Conservation (phyloP, 495 filamentous ascomycete species). For the Aspergillus heteromorphus region DNA sequence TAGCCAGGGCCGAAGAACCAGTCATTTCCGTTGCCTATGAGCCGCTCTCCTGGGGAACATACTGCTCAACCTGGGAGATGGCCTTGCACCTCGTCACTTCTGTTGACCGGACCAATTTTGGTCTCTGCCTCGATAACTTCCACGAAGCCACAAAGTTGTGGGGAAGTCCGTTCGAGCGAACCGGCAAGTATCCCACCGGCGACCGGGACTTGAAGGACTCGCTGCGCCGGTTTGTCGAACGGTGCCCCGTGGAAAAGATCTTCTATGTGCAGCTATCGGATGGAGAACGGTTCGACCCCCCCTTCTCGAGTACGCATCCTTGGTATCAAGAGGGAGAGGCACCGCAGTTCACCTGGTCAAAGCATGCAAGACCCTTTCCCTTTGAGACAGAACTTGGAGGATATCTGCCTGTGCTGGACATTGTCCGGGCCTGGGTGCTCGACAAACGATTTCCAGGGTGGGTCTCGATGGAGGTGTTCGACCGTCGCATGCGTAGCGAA, state of each 20-base stretch:
- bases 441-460: slow-evolving; percentile 61
- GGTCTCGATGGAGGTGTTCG: slow-evolving; percentile 71
- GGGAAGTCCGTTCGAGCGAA: slow-evolving; percentile 50
- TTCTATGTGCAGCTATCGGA: slow-evolving; percentile 74
- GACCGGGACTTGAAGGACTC: slow-evolving; percentile 48
- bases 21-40: slow-evolving; percentile 62
- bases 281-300: slow-evolving; percentile 54
- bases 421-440: slow-evolving; percentile 50
- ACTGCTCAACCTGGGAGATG: slow-evolving; percentile 60
- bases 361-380: slow-evolving; percentile 67
- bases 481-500: slow-evolving; percentile 53
- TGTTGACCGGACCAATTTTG: slow-evolving; percentile 63
- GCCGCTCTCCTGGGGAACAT: slow-evolving; percentile 61
- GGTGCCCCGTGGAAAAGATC: slow-evolving; percentile 57
- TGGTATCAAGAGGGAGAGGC: slow-evolving; percentile 60
- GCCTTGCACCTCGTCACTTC: slow-evolving; percentile 53
- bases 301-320: slow-evolving; percentile 54
- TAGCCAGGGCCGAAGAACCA: slow-evolving; percentile 45
- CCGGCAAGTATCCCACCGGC: slow-evolving; percentile 49
- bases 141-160: slow-evolving; percentile 64
- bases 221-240: slow-evolving; percentile 46
- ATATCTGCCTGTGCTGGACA: slow-evolving; percentile 51
- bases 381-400: slow-evolving; percentile 57
- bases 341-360: slow-evolving; percentile 68
- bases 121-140: slow-evolving; percentile 68